A percentile compares a stretch with the other conserved stretches of the same genome.
phyloP scores from a whole-genome alignment of 257 asterid species.

The Voacanga thouarsii region DNA sequence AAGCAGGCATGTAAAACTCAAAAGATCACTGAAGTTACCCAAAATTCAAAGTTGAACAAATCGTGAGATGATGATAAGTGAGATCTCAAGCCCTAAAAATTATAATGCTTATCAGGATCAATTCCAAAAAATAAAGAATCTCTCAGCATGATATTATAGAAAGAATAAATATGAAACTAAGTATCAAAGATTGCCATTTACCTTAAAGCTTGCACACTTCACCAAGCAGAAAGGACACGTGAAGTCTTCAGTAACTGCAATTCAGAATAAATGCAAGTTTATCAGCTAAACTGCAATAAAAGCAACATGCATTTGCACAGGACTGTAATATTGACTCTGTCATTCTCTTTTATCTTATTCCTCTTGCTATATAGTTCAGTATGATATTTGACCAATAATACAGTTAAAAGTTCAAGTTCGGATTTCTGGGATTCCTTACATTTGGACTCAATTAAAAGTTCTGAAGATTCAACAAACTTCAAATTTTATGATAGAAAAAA shows the following conservation, averaged over 20 bases:
- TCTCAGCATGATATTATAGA: neutral
- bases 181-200: conserved; percentile 27
- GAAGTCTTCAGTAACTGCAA: conserved; percentile 96
- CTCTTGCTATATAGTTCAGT: neutral
- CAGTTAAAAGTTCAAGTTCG: neutral
- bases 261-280: conserved; percentile 29
- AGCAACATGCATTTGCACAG: neutral
- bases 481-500: neutral
- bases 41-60: conserved; percentile 93
- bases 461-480: neutral
- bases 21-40: conserved; percentile 54
- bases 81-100: conserved; percentile 80
- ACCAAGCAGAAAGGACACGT: conserved; percentile 98
- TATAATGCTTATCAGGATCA: conserved; percentile 26
- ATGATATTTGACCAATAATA: neutral
- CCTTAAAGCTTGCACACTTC: conserved; percentile 95
- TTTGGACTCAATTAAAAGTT: neutral
- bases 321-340: neutral
- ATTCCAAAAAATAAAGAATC: neutral
- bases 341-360: neutral
- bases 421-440: neutral
- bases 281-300: conserved; percentile 13
- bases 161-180: neutral
- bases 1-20: conserved; percentile 3
- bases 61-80: conserved; percentile 80